Conservation (phyloP, 1,139 yeast species). For the Sugiyamaella paludigena region DNA sequence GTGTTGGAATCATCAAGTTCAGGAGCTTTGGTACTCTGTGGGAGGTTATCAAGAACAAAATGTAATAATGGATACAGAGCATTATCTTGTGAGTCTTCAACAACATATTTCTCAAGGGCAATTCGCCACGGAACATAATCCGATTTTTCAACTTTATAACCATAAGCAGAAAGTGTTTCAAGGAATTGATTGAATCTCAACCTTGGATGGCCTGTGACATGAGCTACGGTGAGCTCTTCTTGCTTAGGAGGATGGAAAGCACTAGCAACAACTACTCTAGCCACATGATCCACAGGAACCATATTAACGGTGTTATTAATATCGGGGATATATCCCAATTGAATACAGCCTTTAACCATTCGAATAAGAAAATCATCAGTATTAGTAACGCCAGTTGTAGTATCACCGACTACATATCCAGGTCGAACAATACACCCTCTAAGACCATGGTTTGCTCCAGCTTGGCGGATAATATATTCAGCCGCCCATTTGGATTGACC, state of each 20-base stretch:
- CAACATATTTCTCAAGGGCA: constrained; percentile 71
- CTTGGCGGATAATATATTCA: constrained; percentile 80
- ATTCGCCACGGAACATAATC: constrained; percentile 80
- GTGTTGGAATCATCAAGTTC: constrained; percentile 89
- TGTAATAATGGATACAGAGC: constrained; percentile 92
- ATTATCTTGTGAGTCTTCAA: constrained; percentile 66
- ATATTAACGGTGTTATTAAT: constrained; percentile 85
- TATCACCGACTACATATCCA: constrained; percentile 90
- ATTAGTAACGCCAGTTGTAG: constrained; percentile 79
- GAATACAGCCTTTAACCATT: constrained; percentile 91
- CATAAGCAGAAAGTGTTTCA: constrained; percentile 61
- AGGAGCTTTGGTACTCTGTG: constrained; percentile 90
- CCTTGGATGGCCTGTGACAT: constrained; percentile 97
- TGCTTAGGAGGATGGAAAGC: constrained; percentile 70
- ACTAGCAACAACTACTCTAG: constrained; percentile 81
- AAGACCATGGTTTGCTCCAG: constrained; percentile 76
- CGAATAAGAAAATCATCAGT: constrained; percentile 94
- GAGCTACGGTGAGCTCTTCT: constrained; percentile 65
- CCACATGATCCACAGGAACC: constrained; percentile 98
- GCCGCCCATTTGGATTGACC: constrained; percentile 99
- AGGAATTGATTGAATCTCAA: constrained; percentile 74
- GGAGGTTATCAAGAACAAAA: constrained; percentile 88
- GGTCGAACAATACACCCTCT: constrained; percentile 91
- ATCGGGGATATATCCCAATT: constrained; percentile 81
- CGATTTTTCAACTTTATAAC: constrained; percentile 60